phyloP scores from a whole-genome alignment of 2,329 filamentous ascomycete species.

The Coniochaeta sp. region DNA sequence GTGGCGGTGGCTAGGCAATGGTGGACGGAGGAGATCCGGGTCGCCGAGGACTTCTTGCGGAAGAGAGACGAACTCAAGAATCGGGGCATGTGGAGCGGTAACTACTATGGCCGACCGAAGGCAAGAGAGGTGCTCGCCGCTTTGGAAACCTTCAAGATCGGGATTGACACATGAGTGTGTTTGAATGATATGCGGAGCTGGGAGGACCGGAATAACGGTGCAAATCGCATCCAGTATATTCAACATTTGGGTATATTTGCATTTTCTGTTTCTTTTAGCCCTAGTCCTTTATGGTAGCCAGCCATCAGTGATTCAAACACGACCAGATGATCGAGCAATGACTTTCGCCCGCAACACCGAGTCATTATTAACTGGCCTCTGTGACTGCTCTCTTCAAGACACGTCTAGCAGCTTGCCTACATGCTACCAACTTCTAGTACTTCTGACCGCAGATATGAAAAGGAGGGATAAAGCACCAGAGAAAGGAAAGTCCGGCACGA shows the following conservation, averaged over 20 bases:
- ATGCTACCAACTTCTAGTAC: no score
- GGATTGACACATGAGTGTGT: not conserved
- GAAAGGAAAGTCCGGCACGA: not conserved
- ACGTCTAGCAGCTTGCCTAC: no score
- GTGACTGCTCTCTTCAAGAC: no score
- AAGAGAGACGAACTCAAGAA: constrained; percentile 28
- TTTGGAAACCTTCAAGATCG: constrained; percentile 13
- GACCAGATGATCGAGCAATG: no score
- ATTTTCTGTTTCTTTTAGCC: no score
- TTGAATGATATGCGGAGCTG: not conserved
- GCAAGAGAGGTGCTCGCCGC: constrained; percentile 32
- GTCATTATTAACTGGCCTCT: no score
- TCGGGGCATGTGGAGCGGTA: constrained; percentile 39
- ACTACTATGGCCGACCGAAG: constrained; percentile 40
- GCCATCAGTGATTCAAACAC: no score
- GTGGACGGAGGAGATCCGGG: constrained; percentile 40
- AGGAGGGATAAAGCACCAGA: not conserved
- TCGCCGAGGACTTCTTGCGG: constrained; percentile 38
- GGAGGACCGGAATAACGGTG: not conserved
- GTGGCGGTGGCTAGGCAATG: constrained; percentile 29
- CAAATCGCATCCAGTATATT: no score
- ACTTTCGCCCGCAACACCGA: no score
- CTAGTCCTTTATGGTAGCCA: no score
- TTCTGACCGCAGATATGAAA: not conserved
- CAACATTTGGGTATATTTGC: no score